phyloP scores from a whole-genome alignment of 2,329 filamentous ascomycete genomes.

The Zopfia rhizophila region DNA sequence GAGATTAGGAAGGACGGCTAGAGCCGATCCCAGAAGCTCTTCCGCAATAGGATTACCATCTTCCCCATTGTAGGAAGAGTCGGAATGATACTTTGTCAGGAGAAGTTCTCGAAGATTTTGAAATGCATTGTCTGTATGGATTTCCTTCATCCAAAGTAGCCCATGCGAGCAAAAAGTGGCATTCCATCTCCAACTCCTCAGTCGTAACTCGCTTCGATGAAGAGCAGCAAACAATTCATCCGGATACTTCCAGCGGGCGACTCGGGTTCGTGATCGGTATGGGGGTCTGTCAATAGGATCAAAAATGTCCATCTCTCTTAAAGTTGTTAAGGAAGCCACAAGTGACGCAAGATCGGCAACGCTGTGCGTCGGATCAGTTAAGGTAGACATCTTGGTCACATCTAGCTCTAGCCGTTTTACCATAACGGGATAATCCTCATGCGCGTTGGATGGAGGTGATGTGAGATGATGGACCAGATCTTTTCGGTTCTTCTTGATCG shows the following conservation, averaged over 20 bases:
- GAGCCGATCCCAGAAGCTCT: constrained; percentile 59
- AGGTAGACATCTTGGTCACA: constrained; percentile 66
- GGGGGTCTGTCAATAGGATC: constrained; percentile 75
- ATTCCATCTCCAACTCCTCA: constrained; percentile 68
- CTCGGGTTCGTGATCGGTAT: constrained; percentile 66
- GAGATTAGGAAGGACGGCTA: constrained; percentile 70
- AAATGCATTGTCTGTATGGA: constrained; percentile 58
- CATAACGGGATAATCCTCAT: constrained; percentile 74
- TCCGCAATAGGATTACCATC: constrained; percentile 45
- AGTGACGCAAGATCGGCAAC: constrained; percentile 68
- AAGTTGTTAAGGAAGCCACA: constrained; percentile 71
- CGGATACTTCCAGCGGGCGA: constrained; percentile 74
- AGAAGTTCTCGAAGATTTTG: constrained; percentile 48
- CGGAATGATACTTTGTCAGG: constrained; percentile 47
- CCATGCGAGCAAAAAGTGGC: constrained; percentile 54
- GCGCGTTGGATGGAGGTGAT: constrained; percentile 49
- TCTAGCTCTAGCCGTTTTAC: constrained; percentile 77
- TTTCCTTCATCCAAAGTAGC: constrained; percentile 49
- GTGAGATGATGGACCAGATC: constrained; percentile 65
- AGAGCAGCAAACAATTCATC: constrained; percentile 72
- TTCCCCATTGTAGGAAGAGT: constrained; percentile 27
- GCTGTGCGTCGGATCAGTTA: constrained; percentile 63
- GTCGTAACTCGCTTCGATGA: constrained; percentile 57
- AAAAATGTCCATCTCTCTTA: constrained; percentile 77
- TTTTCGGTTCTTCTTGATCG: constrained; percentile 57